Evolutionary conservation across 331 rosid genomes (phyloP), one percentile per base, ranked within the genome.

Genomic region (Rosa hybrid): DNA sequence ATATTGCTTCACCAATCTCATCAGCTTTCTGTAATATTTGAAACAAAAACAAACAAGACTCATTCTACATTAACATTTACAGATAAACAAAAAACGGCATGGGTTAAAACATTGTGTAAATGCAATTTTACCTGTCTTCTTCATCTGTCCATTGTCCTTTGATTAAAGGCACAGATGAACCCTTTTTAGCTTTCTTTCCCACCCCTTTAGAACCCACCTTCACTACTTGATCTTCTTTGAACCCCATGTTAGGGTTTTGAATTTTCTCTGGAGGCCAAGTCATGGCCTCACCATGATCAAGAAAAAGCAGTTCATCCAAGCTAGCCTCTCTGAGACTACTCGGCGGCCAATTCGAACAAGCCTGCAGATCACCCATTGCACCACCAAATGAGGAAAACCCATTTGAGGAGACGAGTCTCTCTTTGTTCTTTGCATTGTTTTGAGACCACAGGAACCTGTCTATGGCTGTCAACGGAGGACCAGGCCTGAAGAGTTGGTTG

Each of bases 131-230:
- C 99, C 90, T 96, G 85, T 93, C 98, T 86, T 93, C 99, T 78
- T 92, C 97, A 1, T 88, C 90, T 16, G 87, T 87, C 99, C 98
- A 96, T 42, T 93, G 94, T 18, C 99, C 99, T 86, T 93, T 96
- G 82, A 93, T 90, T 74, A 89, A 65, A 38, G 81, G 81, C 78
- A 34, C 63, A 74, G 83, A 54, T 69, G 85, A 65, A 3, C 20
- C 82, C 72, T 86, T 91, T 77, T 73, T 83, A 45, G 65, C 56
- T 73, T 75, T 88, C 77, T 92, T 86, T 27, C 88, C 88, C 42
- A 68, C 78, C 10, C 59, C 77, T 53, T 82, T 85, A 30, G 23
- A 59, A 38, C 14, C 27, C 48, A 41, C 72, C 48, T 68, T 68
- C 72, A 27, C 27, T 27, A 72, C 44, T 54, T 23, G 67, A 48